phyloP scores from a whole-genome alignment of 192 early-diverging fungal genomes.

The Podila epicladia region DNA sequence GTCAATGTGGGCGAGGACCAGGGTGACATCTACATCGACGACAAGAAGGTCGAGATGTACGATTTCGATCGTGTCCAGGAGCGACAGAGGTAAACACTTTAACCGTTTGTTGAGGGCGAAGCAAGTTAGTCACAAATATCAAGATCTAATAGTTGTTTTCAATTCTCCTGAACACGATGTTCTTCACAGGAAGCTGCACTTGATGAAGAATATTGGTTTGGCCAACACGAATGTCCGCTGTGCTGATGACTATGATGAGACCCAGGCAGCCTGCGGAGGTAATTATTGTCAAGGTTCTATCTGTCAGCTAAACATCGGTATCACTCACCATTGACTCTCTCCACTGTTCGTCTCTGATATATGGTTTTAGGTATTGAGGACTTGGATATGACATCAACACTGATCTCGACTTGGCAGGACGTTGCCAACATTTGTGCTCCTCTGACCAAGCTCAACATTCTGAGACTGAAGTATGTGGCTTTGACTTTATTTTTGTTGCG shows the following conservation, averaged over 20 bases:
- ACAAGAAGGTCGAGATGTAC: conserved; percentile 59
- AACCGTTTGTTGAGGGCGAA: not conserved
- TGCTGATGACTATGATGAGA: conserved; percentile 50
- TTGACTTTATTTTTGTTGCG: not conserved
- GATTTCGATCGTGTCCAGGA: conserved; percentile 63
- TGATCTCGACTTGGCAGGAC: conserved; percentile 58
- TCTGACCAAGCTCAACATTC: conserved; percentile 45
- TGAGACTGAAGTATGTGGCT: conserved; percentile 57
- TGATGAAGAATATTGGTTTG: conserved; percentile 49
- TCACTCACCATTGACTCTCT: not conserved
- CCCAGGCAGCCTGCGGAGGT: conserved; percentile 50
- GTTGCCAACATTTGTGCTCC: conserved; percentile 57
- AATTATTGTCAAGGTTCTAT: not conserved
- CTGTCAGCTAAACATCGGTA: not conserved
- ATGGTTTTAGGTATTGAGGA: conserved; percentile 56
- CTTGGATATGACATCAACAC: conserved; percentile 64
- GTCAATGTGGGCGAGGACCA: conserved; percentile 19
- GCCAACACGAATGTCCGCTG: conserved; percentile 51
- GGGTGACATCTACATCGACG: conserved; percentile 45
- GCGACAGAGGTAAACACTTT: conserved; percentile 47
- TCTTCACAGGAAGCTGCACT: conserved; percentile 22
- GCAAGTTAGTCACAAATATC: not conserved
- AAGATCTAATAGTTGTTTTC: not conserved
- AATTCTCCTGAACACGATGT: not conserved
- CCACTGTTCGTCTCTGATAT: not conserved